phyloP scores from a whole-genome alignment of 2,329 filamentous ascomycete species.

The Fusarium odoratissimum region DNA sequence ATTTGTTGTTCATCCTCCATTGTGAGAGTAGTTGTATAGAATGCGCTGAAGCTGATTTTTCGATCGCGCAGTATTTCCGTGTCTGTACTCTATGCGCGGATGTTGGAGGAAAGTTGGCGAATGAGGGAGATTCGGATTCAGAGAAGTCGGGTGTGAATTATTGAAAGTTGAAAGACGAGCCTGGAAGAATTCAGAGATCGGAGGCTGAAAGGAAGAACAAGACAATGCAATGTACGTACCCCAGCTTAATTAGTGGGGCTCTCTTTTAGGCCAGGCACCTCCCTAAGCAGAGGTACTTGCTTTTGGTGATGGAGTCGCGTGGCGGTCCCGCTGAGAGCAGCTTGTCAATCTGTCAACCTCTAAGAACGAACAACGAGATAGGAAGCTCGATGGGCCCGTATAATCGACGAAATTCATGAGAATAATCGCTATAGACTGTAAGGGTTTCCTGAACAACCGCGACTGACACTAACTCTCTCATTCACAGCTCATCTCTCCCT shows the following conservation, averaged over 20 bases:
- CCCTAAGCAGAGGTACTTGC: slow-evolving; percentile 15
- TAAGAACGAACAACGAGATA: slow-evolving; percentile 1
- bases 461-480: not conserved
- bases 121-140: not conserved
- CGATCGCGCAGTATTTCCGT: not conserved
- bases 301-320: slow-evolving; percentile 34
- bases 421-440: not conserved
- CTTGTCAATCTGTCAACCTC: slow-evolving; percentile 33
- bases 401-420: not conserved
- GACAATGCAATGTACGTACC: slow-evolving; percentile 35
- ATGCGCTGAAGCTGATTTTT: not conserved
- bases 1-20: slow-evolving; percentile 32
- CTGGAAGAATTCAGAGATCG: slow-evolving; percentile 18
- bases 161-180: slow-evolving; percentile 21
- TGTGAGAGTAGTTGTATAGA: not conserved
- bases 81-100: not conserved
- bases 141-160: slow-evolving; percentile 10
- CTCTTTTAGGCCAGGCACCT: slow-evolving; percentile 15
- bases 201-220: slow-evolving; percentile 29
- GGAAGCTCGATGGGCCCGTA: not conserved
- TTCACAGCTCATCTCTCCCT: slow-evolving; percentile 24
- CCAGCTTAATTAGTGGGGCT: slow-evolving; percentile 41
- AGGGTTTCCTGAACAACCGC: not conserved
- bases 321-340: slow-evolving; percentile 29
- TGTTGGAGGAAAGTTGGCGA: not conserved